Evolutionary conservation across 2,329 filamentous ascomycete species (phyloP).

Genomic region (Chaetomiaceae sp.): DNA sequence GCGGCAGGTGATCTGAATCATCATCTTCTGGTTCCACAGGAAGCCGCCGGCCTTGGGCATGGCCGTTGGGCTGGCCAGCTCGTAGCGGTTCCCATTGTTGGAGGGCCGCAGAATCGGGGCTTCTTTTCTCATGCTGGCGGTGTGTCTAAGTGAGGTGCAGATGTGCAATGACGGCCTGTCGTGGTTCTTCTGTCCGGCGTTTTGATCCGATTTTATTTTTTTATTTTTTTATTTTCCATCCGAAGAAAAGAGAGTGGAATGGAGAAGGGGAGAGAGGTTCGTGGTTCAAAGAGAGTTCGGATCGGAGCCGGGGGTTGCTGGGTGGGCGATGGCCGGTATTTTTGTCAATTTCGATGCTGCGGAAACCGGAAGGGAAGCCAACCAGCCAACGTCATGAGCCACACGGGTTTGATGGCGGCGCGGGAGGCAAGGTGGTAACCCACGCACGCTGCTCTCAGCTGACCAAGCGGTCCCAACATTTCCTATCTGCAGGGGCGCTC

Average conservation of each 20-base stretch:
- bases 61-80: constrained; percentile 51
- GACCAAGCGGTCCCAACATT: constrained; percentile 23
- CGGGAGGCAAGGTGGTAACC: constrained; percentile 15
- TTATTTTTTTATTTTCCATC: too few species aligned
- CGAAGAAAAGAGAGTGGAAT: too few species aligned
- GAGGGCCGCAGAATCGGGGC: constrained; percentile 38
- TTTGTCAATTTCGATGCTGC: constrained; percentile 7
- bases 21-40: constrained; percentile 58
- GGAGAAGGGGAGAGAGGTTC: too few species aligned
- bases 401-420: constrained; percentile 9
- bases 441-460: constrained; percentile 13
- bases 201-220: too few species aligned
- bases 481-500: constrained; percentile 22
- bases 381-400: constrained; percentile 13
- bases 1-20: constrained; percentile 56
- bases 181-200: too few species aligned
- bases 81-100: constrained; percentile 49
- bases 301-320: not conserved
- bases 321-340: not conserved
- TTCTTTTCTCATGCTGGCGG: constrained; percentile 25
- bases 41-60: constrained; percentile 54
- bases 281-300: not conserved
- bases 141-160: not conserved
- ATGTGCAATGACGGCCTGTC: too few species aligned
- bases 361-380: constrained; percentile 4